Evolutionary conservation across 2,329 filamentous ascomycete species (phyloP), one percentile per base, ranked within the genome.

Genomic region (Aspergillus melleus): DNA sequence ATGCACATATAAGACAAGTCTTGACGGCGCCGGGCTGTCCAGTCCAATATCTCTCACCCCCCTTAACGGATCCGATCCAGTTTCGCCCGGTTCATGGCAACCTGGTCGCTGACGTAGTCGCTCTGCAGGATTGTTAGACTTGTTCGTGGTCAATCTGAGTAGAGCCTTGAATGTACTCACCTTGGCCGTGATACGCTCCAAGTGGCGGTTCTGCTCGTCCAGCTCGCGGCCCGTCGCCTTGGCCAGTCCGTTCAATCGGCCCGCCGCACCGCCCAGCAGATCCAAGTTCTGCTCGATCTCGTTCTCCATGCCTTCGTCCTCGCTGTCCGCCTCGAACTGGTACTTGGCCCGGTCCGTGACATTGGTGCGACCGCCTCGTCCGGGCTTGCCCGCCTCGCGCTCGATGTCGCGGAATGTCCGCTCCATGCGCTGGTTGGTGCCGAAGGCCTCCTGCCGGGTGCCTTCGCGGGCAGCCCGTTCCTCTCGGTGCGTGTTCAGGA

Each of bases 41-140:
- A 54, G 44, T n/a, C 66, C 57, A 54, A 39, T n/a, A 42, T 42
- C 16, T 42, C 16, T 6, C 16, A n/a, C 9, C 22, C 52, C 51
- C 19, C 49, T 61, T 73, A 79, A 64, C 66, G 75, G 61, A 79
- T 79, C 42, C 88, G 83, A 69, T 89, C 86, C 74, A 92, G 74
- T 67, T 86, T 84, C 69, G 88, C 86, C 65, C 89, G 83, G 80
- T 93, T 93, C 84, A 91, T 87, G 60, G 87, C 86, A 69, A 94
- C 90, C 71, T 90, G 86, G 66, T 94, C 90, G 75, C 92, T 90
- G 66, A 96, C 90, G 68, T 83, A 84, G 74, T 96, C 92, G 77
- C 88, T 94, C 91, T 91, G 74, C 26, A 63, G 29, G 16, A 42
- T 50, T 61, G 58, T 76, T 66, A 75, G 71, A 55, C 56, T 55